Conservation (phyloP, 1,284 basidiomycete genomes). For the Sanghuangporus sanghuang region DNA sequence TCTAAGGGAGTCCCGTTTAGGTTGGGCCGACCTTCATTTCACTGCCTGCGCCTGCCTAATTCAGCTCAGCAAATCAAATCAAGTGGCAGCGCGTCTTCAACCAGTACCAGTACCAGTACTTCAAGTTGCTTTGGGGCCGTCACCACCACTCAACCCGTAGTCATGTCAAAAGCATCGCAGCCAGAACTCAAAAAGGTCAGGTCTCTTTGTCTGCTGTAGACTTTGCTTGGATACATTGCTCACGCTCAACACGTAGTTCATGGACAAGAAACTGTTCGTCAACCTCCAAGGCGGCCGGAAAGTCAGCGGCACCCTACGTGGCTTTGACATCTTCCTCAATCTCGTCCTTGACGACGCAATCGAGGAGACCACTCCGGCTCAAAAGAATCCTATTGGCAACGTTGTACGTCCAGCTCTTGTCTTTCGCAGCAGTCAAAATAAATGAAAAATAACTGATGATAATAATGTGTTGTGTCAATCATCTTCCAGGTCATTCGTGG, state of each 20-base stretch:
- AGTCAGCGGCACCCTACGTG: conserved; percentile 92
- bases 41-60: neutral
- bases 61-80: neutral
- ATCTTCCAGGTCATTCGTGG: conserved; percentile 80
- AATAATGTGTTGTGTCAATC: conserved; percentile 18
- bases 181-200: conserved; percentile 90
- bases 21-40: neutral
- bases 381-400: conserved; percentile 86
- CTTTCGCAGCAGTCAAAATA: neutral
- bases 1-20: neutral
- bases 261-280: conserved; percentile 97
- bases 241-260: conserved; percentile 61
- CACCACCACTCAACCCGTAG: conserved; percentile 21
- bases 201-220: conserved; percentile 9
- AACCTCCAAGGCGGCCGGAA: conserved; percentile 95
- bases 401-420: conserved; percentile 58
- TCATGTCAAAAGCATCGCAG: conserved; percentile 88
- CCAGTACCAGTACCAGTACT: too few relatives aligned
- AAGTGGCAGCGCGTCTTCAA: neutral
- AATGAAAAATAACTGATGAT: conserved; percentile 2
- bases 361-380: conserved; percentile 88
- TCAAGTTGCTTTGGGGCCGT: conserved; percentile 5
- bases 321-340: conserved; percentile 99
- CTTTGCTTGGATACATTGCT: conserved; percentile 3
- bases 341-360: conserved; percentile 93